Percentiles rank a stretch among this genome's conserved stretches.
These are phyloP conservation scores for Daldinia sp. DNA, from an alignment of 2,329 filamentous ascomycete genomes.

Conservation along the genomic window DNA sequence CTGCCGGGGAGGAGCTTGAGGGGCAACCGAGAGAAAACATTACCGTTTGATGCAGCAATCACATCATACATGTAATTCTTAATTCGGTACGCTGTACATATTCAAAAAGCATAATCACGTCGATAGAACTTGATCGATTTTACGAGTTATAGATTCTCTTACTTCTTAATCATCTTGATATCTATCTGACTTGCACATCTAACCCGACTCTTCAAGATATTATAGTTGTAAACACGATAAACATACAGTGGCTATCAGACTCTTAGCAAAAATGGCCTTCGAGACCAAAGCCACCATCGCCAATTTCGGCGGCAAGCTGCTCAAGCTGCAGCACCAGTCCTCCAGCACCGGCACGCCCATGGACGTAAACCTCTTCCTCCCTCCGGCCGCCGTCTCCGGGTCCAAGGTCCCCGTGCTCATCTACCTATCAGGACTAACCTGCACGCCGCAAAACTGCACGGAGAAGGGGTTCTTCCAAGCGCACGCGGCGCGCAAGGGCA, in stretches of 20 bases:
- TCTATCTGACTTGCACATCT: not conserved
- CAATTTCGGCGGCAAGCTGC: slow-evolving; percentile 91
- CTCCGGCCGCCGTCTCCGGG: slow-evolving; percentile 67
- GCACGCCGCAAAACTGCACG: slow-evolving; percentile 85
- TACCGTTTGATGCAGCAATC: slow-evolving; percentile 28
- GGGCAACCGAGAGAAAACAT: slow-evolving; percentile 13
- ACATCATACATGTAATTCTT: slow-evolving; percentile 22
- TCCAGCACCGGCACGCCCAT: slow-evolving; percentile 84
- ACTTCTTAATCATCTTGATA: not conserved
- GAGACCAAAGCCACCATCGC: slow-evolving; percentile 88
- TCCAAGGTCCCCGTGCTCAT: slow-evolving; percentile 83
- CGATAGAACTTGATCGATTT: slow-evolving; percentile 18
- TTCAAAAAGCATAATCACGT: slow-evolving; percentile 23
- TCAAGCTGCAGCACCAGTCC: slow-evolving; percentile 91
- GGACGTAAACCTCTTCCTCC: slow-evolving; percentile 91
- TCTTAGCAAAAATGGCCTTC: slow-evolving; percentile 71
- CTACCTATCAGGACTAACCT: slow-evolving; percentile 94
- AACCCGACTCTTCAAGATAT: not conserved
- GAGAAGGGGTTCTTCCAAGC: slow-evolving; percentile 93
- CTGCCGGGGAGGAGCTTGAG: slow-evolving; percentile 34
- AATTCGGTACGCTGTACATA: slow-evolving; percentile 31
- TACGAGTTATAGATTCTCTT: not conserved
- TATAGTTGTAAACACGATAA: too few relatives aligned
- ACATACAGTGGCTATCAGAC: not conserved
- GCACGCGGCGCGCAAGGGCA: slow-evolving; percentile 77